Conservation (phyloP, 352 stramenopile species). For the Phytophthora cajani region DNA sequence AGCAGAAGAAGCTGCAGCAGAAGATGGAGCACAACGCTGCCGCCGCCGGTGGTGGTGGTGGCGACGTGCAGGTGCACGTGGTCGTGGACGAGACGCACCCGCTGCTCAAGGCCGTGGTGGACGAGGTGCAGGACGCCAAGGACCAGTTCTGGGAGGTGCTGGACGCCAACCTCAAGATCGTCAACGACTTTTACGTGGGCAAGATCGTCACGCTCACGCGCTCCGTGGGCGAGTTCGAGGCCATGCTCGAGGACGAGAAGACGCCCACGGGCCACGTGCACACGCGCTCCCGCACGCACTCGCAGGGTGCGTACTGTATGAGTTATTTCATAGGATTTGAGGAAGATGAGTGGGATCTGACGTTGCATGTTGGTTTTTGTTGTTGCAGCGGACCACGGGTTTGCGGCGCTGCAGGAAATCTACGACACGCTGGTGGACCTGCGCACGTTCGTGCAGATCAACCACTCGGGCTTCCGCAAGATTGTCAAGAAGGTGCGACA, state of each 20-base stretch:
- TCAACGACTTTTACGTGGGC: constrained; percentile 86
- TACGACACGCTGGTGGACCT: constrained; percentile 92
- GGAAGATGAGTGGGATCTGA: constrained; percentile 4
- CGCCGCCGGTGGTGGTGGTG: background rate
- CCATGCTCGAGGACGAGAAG: constrained; percentile 68
- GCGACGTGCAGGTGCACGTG: constrained; percentile 41
- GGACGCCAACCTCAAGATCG: constrained; percentile 79
- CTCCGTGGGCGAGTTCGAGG: constrained; percentile 80
- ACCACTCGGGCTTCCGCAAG: constrained; percentile 93
- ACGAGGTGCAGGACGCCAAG: constrained; percentile 78
- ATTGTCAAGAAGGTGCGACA: constrained; percentile 91
- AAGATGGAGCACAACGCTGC: constrained; percentile 38
- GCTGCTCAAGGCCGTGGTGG: constrained; percentile 51
- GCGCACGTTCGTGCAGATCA: constrained; percentile 92
- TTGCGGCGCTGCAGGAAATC: constrained; percentile 86
- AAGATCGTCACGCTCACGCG: constrained; percentile 75
- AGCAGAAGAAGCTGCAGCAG: constrained; percentile 73
- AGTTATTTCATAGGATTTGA: background rate
- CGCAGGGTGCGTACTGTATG: constrained; percentile 51
- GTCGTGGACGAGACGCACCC: constrained; percentile 72
- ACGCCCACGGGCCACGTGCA: constrained; percentile 82
- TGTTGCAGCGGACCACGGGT: constrained; percentile 64
- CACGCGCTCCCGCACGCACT: constrained; percentile 60
- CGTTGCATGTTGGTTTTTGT: constrained; percentile 7
- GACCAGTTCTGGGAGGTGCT: constrained; percentile 87